These are phyloP conservation scores for Knufia fluminis DNA, from an alignment of 2,329 filamentous ascomycete genomes.

Conservation along the genomic window DNA sequence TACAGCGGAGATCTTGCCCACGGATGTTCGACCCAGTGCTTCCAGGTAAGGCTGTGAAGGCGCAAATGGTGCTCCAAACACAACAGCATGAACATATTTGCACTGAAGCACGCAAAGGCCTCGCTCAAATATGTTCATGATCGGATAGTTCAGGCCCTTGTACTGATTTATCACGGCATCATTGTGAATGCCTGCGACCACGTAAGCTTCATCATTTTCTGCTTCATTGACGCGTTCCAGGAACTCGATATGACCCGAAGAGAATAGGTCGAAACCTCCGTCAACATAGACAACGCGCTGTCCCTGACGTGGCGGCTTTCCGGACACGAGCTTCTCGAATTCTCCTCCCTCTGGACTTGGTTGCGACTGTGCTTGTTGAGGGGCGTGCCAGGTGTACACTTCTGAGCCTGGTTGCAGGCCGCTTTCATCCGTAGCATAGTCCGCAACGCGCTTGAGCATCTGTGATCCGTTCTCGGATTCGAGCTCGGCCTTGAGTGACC, in stretches of 20 bases:
- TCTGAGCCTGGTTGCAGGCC: constrained; percentile 69
- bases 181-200: constrained; percentile 91
- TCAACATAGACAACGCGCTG: constrained; percentile 92
- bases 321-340: constrained; percentile 61
- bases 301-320: constrained; percentile 60
- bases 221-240: constrained; percentile 64
- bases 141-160: constrained; percentile 97
- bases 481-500: constrained; percentile 61
- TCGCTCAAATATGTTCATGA: constrained; percentile 98
- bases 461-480: constrained; percentile 53
- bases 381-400: constrained; percentile 70
- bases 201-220: constrained; percentile 58
- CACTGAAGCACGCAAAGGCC: constrained; percentile 93
- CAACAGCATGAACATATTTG: constrained; percentile 79
- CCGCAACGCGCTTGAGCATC: constrained; percentile 67
- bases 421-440: constrained; percentile 81
- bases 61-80: constrained; percentile 84
- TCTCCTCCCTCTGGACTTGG: constrained; percentile 50
- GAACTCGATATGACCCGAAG: constrained; percentile 93
- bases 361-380: constrained; percentile 27
- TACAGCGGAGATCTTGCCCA: constrained; percentile 65
- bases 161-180: constrained; percentile 91
- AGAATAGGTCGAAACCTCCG: constrained; percentile 93
- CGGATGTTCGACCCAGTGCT: constrained; percentile 49
- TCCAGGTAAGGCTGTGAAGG: constrained; percentile 71